Base-by-base conservation (phyloP, 2,329 filamentous ascomycete genomes). In the Paraphoma chrysanthemicola region DNA sequence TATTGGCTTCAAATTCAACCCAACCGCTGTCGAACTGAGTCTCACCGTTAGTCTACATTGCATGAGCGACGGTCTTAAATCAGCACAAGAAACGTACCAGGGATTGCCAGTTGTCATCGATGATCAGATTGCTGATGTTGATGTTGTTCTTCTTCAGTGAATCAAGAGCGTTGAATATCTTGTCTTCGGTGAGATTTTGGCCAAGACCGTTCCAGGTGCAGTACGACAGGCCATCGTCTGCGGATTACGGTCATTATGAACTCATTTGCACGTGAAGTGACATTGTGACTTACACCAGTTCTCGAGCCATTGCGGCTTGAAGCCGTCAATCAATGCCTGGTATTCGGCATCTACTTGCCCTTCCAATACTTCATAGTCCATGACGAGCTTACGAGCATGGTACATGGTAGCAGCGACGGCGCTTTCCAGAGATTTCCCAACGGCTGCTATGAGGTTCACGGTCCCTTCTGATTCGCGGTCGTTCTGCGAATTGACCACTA, bases 131-230 rank as follows among this genome's bases (percentile, higher is more conserved):
- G 0, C 88, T 89, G 44, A 98, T 79, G 42, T 90, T 88, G 69
- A 99, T 91, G 0, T 88, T 85, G 53, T 90, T 84, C 30, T 87
- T 81, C 4, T 88, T 84, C 10, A 99, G 80, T 1, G 85, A 83
- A 55, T 92, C 86, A 1, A 98, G 80, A 1, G 93, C 92, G 41
- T 87, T 77, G 11, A 93, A 81, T 12, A 99, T 86, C 67, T 92
- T 96, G 17, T 91, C 82, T 57, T 94, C 91, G 0, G 89, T 95
- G 33, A 99, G 81, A 44, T 88, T 81, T 67, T 96, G 92, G 0
- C 95, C 95, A 0, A 99, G 82, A 0, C 88, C 90, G 71, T 98
- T 99, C 95, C 95, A 99, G 0, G 95, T 99, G 74, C 95, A 99
- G 72, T 95, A 99, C 0, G 93, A 91, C 38, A 99, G 80, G 0